These are phyloP conservation scores for Apiospora hydei DNA, from an alignment of 2,329 filamentous ascomycete genomes.

Conservation along the genomic window DNA sequence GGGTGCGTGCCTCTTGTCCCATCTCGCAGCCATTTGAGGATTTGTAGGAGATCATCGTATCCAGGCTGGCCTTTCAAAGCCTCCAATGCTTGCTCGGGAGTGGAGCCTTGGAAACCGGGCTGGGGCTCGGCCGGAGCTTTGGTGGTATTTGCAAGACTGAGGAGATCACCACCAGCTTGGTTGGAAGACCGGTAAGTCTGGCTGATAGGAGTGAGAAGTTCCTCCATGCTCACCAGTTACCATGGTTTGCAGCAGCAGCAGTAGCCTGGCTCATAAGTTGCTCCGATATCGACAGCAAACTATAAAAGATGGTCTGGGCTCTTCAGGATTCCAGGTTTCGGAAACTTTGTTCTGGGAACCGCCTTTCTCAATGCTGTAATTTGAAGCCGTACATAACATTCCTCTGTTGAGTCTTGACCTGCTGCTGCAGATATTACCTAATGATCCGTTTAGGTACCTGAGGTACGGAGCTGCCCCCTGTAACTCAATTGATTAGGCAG, in stretches of 20 bases:
- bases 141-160: conserved; percentile 43
- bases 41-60: conserved; percentile 60
- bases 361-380: background rate
- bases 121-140: conserved; percentile 28
- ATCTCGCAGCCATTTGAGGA: conserved; percentile 59
- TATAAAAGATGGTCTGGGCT: background rate
- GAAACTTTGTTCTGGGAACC: background rate
- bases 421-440: background rate
- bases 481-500: background rate
- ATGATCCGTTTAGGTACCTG: background rate
- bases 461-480: background rate
- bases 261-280: background rate
- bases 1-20: conserved; percentile 34
- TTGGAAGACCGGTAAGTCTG: conserved; percentile 54
- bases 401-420: background rate
- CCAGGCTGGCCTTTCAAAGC: conserved; percentile 68
- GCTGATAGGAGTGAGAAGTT: conserved; percentile 61
- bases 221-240: conserved; percentile 54
- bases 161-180: conserved; percentile 44
- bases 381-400: background rate
- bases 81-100: conserved; percentile 62
- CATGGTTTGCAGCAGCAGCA: background rate
- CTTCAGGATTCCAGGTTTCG: background rate
- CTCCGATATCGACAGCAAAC: background rate
- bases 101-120: conserved; percentile 36